A percentile compares a stretch with the other conserved stretches of the same genome.
Evolutionary conservation across 495 filamentous ascomycete genomes (phyloP).

Genomic region (Neurospora sp.): DNA sequence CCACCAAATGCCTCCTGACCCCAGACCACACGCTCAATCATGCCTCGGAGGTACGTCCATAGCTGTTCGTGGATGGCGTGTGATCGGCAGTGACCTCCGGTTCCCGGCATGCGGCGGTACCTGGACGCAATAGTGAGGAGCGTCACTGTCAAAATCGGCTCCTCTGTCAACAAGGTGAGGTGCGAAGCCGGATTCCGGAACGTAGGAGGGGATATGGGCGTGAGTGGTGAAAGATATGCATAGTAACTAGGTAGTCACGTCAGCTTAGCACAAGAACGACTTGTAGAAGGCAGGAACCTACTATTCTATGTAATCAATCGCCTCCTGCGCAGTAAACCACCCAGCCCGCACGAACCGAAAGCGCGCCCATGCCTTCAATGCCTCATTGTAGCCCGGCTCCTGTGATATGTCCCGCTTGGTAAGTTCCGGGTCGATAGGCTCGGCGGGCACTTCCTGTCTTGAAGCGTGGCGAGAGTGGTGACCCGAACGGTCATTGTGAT

Average conservation of each 20-base stretch:
- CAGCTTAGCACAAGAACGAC: background rate
- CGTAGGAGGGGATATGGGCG: conserved; percentile 80
- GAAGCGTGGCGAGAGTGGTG: conserved; percentile 14
- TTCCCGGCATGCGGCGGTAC: conserved; percentile 67
- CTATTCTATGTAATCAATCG: conserved; percentile 88
- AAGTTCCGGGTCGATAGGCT: conserved; percentile 29
- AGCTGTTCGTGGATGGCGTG: conserved; percentile 90
- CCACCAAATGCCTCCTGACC: conserved; percentile 91
- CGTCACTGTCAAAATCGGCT: conserved; percentile 84
- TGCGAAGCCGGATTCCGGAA: conserved; percentile 68
- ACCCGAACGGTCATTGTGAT: conserved; percentile 6
- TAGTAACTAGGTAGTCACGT: conserved; percentile 57
- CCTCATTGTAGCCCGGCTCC: conserved; percentile 50
- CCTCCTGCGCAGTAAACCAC: conserved; percentile 92
- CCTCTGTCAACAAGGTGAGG: conserved; percentile 67
- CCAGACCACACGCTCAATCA: conserved; percentile 91
- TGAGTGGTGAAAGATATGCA: conserved; percentile 76
- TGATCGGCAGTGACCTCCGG: conserved; percentile 72
- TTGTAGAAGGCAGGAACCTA: conserved; percentile 29
- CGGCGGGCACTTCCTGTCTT: conserved; percentile 10
- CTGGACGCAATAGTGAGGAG: conserved; percentile 84
- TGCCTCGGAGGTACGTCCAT: conserved; percentile 88
- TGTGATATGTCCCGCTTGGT: conserved; percentile 18
- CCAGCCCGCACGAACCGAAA: conserved; percentile 89
- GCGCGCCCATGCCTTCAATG: conserved; percentile 76